These are phyloP conservation scores for Coccomyxa sp. DNA, from an alignment of 139 green algal genomes.

Conservation along the genomic window DNA sequence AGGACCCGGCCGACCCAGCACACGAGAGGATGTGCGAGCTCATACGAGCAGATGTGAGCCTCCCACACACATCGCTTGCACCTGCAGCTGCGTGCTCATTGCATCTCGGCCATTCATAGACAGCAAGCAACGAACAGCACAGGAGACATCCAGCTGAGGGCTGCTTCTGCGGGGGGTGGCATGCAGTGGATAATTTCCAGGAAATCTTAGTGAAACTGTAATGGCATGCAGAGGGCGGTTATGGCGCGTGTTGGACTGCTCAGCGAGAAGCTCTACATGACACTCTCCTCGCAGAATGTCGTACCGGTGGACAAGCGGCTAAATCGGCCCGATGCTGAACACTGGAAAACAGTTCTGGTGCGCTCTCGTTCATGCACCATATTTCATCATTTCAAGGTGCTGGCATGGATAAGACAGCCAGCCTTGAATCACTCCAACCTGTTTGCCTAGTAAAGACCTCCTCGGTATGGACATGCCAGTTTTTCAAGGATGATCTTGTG, in stretches of 20 bases:
- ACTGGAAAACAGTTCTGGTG: not conserved
- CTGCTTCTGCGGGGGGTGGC: not conserved
- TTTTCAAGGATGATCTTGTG: not conserved
- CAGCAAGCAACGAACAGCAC: too few species aligned
- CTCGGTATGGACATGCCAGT: not conserved
- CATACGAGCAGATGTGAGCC: not conserved
- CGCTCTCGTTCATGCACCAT: not conserved
- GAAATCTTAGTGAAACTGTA: not conserved
- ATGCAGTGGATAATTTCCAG: not conserved
- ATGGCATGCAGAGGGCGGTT: not conserved
- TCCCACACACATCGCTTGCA: not conserved
- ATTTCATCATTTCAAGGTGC: not conserved
- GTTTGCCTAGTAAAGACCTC: not conserved
- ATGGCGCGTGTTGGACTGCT: not conserved
- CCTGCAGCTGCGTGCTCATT: not conserved
- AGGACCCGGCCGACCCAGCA: not conserved
- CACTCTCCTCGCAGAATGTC: not conserved
- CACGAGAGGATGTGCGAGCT: not conserved
- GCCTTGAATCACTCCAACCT: too few species aligned
- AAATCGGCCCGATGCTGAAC: not conserved
- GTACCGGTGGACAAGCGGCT: not conserved
- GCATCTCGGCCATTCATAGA: not conserved
- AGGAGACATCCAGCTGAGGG: too few species aligned
- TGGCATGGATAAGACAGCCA: too few species aligned
- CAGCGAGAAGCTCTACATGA: not conserved